These are phyloP conservation scores for Hydnum rufescens DNA, from an alignment of 768 basidiomycete genomes.

Conservation along the genomic window DNA sequence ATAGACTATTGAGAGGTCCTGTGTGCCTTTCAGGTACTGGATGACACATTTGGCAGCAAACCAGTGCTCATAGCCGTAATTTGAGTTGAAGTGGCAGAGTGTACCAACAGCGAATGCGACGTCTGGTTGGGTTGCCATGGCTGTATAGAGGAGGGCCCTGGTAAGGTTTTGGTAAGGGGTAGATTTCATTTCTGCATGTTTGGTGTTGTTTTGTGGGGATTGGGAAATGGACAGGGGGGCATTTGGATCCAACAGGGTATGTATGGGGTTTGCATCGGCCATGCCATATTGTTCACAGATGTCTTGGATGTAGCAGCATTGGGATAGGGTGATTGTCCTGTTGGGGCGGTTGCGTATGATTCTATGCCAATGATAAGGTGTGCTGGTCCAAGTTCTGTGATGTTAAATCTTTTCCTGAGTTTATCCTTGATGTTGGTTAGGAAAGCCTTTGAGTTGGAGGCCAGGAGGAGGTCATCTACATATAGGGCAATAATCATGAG, in stretches of 20 bases:
- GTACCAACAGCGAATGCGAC: conserved; percentile 7
- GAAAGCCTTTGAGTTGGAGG: background rate
- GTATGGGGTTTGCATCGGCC: background rate
- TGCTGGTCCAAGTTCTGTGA: conserved; percentile 8
- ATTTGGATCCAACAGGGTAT: conserved; percentile 6
- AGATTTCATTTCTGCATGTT: no score
- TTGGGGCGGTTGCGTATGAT: conserved; percentile 2
- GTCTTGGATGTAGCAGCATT: background rate
- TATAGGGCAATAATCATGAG: conserved; percentile 9
- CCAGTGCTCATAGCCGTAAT: no score
- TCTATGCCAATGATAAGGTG: conserved; percentile 2
- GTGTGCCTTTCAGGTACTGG: no score
- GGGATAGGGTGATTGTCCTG: background rate
- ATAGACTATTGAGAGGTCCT: no score
- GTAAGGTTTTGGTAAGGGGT: no score
- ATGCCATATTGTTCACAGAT: conserved; percentile 1
- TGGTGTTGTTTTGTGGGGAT: conserved; percentile 4
- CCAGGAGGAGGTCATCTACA: conserved; percentile 1
- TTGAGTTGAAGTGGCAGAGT: no score
- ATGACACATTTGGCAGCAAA: no score
- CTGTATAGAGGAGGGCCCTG: conserved; percentile 11
- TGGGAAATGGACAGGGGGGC: conserved; percentile 13
- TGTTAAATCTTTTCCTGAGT: conserved; percentile 13
- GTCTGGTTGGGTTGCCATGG: conserved; percentile 13
- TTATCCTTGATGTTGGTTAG: conserved; percentile 12